Evolutionary conservation across 306 rosid genomes (phyloP).

Genomic region (cucumber (Cucumis sativus)): Cucumber_9930_V3 NC_026655.2:1901501-1902000

Average conservation of each 20-base stretch:
- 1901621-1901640: not conserved
- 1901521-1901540: not conserved
- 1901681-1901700: not conserved
- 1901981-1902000: constrained; percentile 73
- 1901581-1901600: not conserved
- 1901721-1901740: not conserved
- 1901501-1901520: not conserved
- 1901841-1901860: constrained; percentile 97
- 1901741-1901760: constrained; percentile 35
- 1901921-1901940: constrained; percentile 88
- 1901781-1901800: constrained; percentile 79
- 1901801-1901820: constrained; percentile 70
- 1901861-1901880: constrained; percentile 94
- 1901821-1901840: constrained; percentile 84
- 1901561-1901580: not conserved
- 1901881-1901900: constrained; percentile 97
- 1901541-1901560: not conserved
- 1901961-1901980: constrained; percentile 70
- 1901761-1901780: constrained; percentile 92
- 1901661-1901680: not conserved
- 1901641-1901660: not conserved
- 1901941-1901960: constrained; percentile 88
- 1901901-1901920: constrained; percentile 99
- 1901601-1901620: not conserved
- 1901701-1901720: not conserved